These are phyloP conservation scores for Trichoderma harzianum DNA, from an alignment of 2,329 filamentous ascomycete genomes.

Conservation along the genomic window DNA sequence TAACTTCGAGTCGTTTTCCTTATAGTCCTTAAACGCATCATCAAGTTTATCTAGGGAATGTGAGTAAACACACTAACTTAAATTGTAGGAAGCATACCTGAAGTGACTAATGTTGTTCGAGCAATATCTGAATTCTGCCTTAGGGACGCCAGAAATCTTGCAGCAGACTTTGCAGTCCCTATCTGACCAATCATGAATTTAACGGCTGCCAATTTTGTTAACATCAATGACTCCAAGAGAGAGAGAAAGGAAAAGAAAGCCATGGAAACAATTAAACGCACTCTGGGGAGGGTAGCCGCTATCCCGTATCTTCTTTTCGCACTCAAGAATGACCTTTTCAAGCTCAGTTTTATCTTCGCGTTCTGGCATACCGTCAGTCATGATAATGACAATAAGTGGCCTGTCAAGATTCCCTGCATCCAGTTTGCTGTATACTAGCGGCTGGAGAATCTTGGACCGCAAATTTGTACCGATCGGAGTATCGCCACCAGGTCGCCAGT, in stretches of 20 bases:
- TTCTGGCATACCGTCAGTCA: background rate
- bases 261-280: background rate
- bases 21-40: background rate
- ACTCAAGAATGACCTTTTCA: background rate
- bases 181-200: background rate
- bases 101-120: background rate
- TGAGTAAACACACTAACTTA: background rate
- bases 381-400: background rate
- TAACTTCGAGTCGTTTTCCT: background rate
- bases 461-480: background rate
- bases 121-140: background rate
- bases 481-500: background rate
- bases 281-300: background rate
- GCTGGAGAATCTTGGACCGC: background rate
- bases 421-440: background rate
- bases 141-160: background rate
- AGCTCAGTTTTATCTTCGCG: background rate
- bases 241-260: background rate
- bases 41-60: background rate
- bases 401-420: background rate
- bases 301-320: background rate
- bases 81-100: background rate
- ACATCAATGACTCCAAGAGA: background rate
- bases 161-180: background rate
- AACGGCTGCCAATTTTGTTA: background rate